Evolutionary conservation across 805 yeast genomes (phyloP).

Genomic region (Yarrowia osloensis): DNA sequence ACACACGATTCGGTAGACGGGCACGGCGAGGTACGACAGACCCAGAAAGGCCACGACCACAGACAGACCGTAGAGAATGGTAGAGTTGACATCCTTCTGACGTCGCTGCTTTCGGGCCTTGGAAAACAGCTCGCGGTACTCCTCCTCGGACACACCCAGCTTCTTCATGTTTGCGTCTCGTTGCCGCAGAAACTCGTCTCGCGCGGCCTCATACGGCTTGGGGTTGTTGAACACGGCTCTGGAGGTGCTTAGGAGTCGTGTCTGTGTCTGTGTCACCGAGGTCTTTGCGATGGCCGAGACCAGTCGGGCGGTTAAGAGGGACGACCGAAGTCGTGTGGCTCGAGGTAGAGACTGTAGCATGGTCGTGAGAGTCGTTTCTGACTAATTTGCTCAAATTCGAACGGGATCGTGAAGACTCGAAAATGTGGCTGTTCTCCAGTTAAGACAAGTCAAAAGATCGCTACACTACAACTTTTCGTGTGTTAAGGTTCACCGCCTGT

Average conservation of each 20-base stretch:
- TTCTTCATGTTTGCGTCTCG: constrained; percentile 30
- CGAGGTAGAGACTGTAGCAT: constrained; percentile 1
- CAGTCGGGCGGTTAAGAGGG: background rate
- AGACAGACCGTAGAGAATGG: constrained; percentile 46
- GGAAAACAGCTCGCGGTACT: constrained; percentile 18
- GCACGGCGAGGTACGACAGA: constrained; percentile 86
- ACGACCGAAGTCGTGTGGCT: background rate
- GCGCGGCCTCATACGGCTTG: constrained; percentile 21
- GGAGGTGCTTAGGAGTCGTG: background rate
- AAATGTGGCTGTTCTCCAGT: constrained; percentile 10
- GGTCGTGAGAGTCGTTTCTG: background rate
- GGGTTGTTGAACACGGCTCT: background rate
- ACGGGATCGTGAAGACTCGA: background rate
- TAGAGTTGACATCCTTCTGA: constrained; percentile 33
- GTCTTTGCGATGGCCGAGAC: background rate
- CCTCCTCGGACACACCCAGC: constrained; percentile 28
- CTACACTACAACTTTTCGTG: background rate
- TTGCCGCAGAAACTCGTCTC: constrained; percentile 19
- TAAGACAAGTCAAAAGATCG: background rate
- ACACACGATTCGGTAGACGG: constrained; percentile 87
- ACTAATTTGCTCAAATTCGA: constrained; percentile 15
- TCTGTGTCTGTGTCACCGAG: background rate
- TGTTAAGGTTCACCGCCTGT: background rate
- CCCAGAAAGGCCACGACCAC: constrained; percentile 70
- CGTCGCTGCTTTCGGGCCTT: constrained; percentile 25